These are phyloP conservation scores for Podila horticola DNA, from an alignment of 192 early-diverging fungal genomes.

Conservation along the genomic window DNA sequence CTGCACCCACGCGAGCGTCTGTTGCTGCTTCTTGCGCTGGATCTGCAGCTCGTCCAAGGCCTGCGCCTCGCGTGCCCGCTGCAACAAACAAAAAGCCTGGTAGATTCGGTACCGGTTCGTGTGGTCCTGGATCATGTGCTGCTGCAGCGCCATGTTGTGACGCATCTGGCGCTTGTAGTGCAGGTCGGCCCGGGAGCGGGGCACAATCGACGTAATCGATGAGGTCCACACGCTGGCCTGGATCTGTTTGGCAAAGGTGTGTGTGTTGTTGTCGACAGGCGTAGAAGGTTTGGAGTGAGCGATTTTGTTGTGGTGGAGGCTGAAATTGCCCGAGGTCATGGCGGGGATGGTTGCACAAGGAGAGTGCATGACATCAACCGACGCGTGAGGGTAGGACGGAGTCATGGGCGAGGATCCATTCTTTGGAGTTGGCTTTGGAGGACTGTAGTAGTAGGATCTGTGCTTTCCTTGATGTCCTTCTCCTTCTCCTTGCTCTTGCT, in stretches of 20 bases:
- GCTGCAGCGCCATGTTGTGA: conserved; percentile 35
- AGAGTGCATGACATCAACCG: neutral
- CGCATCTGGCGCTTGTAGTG: conserved; percentile 32
- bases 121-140: conserved; percentile 42
- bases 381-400: neutral
- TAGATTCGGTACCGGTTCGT: conserved; percentile 41
- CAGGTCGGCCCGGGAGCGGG: conserved; percentile 23
- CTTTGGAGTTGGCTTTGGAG: conserved; percentile 1
- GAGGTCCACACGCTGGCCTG: conserved; percentile 28
- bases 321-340: neutral
- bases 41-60: conserved; percentile 30
- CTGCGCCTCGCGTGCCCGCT: conserved; percentile 39
- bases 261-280: neutral
- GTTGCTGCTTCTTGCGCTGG: conserved; percentile 15
- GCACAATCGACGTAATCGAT: conserved; percentile 29
- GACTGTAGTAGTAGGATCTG: neutral
- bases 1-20: conserved; percentile 42
- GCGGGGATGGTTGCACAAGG: neutral
- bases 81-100: conserved; percentile 37
- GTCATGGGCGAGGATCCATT: neutral
- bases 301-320: neutral
- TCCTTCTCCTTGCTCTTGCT: neutral
- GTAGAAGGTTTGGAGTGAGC: neutral
- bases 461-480: too few relatives aligned
- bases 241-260: conserved; percentile 3